Evolutionary conservation across 2,329 filamentous ascomycete genomes (phyloP), one percentile per base, ranked within the genome.

Genomic region (Pseudogymnoascus destructans): DNA sequence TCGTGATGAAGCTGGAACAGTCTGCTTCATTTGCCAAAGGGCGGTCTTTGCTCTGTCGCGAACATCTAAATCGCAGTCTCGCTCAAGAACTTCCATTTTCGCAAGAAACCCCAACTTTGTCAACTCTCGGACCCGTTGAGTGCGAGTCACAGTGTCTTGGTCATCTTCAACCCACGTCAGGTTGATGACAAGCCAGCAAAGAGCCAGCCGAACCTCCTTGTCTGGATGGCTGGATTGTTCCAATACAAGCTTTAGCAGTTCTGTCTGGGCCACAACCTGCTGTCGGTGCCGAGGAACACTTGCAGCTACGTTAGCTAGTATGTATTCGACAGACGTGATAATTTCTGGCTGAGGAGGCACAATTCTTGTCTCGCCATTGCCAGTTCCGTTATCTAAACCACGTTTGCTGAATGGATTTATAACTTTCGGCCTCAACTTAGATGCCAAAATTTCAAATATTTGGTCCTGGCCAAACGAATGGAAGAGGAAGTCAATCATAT

Each of bases 261-360:
- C 80, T 1, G 81, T 85, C 70, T 96, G 90, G 2, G 83, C 78
- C 57, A 95, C 81, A 9, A 95, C 77, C 13, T 89, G 73, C 66
- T 91, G 84, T 58, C 89, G 83, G 70, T 96, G 89, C 27, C 81
- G 79, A 2, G 89, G 83, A 10, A 84, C 76, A 63, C 89, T 89
- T 8, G 91, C 92, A 15, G 90, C 89, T 65, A 97, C 82, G 72
- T 97, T 90, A 11, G 93, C 85, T 55, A 97, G 77, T 59, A 96
- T 84, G 68, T 84, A 93, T 25, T 89, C 81, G 9, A 92, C 86
- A 2, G 87, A 80, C 65, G 81, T 79, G 57, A 96, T 79, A 61
- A 96, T 86, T 70, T 89, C 86, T 21, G 78, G 69, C 62, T 81
- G 79, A 7, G 80, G 78, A 60, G 81, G 76, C 8, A 84, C 68